These are phyloP conservation scores for Gossypium sturtianum DNA, from an alignment of 345 rosid species.

Conservation along the genomic window DNA sequence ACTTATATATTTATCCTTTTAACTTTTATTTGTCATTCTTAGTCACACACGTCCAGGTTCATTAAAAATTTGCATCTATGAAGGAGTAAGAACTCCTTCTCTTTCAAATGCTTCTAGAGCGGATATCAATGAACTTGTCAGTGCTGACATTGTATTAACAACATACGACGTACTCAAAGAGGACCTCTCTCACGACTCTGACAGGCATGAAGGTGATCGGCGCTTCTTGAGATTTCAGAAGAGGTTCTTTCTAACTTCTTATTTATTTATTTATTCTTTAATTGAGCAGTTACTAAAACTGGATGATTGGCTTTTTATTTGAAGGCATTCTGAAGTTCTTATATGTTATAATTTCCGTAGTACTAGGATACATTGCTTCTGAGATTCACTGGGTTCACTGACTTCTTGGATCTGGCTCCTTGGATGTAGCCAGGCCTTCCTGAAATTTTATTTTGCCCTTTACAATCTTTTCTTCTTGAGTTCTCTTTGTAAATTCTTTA, in stretches of 20 bases:
- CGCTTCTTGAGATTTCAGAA: conserved; percentile 82
- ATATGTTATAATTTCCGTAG: background rate
- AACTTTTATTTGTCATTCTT: conserved; percentile 24
- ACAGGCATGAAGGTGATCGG: conserved; percentile 92
- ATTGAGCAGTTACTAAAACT: background rate
- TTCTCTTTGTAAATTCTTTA: background rate
- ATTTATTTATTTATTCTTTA: conserved; percentile 4
- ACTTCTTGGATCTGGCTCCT: background rate
- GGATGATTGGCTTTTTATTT: background rate
- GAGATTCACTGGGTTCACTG: conserved; percentile 3
- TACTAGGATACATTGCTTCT: background rate
- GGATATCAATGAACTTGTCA: conserved; percentile 60
- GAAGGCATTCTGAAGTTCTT: conserved; percentile 4
- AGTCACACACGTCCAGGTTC: conserved; percentile 89
- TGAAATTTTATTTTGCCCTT: background rate
- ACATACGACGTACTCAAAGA: conserved; percentile 95
- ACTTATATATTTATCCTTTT: conserved; percentile 13
- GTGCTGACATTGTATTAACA: conserved; percentile 77
- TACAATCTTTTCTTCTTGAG: background rate
- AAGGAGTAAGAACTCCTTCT: conserved; percentile 71
- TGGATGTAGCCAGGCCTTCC: background rate
- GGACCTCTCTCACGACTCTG: conserved; percentile 88
- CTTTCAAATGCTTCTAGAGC: conserved; percentile 44
- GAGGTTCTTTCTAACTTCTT: conserved; percentile 48
- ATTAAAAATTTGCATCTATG: conserved; percentile 62